Percentiles rank a stretch among this genome's conserved stretches.
Evolutionary conservation across 108 stramenopile genomes (phyloP).

Genomic region (Epipyxis sp.): DNA sequence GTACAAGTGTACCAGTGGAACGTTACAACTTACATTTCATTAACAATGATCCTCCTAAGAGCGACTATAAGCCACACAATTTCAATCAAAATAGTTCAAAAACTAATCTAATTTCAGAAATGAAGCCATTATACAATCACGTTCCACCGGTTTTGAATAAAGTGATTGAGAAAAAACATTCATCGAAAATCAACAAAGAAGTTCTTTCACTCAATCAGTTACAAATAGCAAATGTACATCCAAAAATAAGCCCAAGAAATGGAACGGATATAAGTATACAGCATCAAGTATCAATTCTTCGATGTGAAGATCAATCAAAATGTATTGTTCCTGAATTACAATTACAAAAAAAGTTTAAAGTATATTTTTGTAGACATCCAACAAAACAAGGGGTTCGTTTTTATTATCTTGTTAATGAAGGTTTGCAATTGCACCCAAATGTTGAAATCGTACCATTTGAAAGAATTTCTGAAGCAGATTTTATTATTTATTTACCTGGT

Average conservation of each 20-base stretch:
- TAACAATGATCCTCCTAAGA: too few species aligned
- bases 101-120: neutral
- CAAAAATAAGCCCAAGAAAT: too few species aligned
- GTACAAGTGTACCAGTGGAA: too few species aligned
- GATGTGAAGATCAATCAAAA: neutral
- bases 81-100: neutral
- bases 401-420: conserved; percentile 14
- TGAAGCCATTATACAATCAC: neutral
- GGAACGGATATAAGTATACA: too few species aligned
- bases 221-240: too few species aligned
- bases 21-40: too few species aligned
- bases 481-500: conserved; percentile 20
- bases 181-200: neutral
- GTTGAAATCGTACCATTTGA: neutral
- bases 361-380: conserved; percentile 12
- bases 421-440: conserved; percentile 5
- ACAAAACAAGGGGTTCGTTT: conserved; percentile 14
- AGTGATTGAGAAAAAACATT: neutral
- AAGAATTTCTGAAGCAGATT: neutral
- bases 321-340: conserved; percentile 13
- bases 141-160: neutral
- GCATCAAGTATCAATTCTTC: neutral
- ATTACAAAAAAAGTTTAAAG: conserved; percentile 12
- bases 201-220: neutral
- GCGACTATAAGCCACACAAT: too few species aligned